Evolutionary conservation across 169 alveolate genomes (phyloP), one percentile per base, ranked within the genome.

Genomic region (Plasmodium knowlesi): DNA sequence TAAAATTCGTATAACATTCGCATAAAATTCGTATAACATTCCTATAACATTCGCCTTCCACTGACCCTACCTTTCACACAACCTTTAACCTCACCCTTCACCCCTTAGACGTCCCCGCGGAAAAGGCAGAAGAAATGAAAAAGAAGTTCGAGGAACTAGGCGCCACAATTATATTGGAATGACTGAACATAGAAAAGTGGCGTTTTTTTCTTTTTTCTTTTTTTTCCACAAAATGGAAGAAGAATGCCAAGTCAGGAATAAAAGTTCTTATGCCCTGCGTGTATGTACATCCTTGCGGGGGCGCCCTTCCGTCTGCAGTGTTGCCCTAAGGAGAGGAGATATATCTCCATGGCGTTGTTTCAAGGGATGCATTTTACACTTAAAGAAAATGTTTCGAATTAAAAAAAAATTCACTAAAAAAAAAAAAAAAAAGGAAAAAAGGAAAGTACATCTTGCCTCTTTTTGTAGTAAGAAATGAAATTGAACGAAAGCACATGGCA

Each of bases 61-160:
- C n/a, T n/a, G n/a, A n/a, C n/a, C n/a, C n/a, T n/a, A n/a, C n/a
- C n/a, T n/a, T n/a, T n/a, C n/a, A n/a, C n/a, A n/a, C n/a, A n/a
- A n/a, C n/a, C n/a, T n/a, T n/a, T n/a, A n/a, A n/a, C 12, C 41
- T 34, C 41, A 1, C 41, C 41, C 41, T 34, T 34, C 3, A 1
- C 32, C 70, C 22, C 41, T 46, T 54, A 96, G 98, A 82, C 34
- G 95, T 96, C 54, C 95, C 96, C n/a, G 82, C 88, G 3, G 98
- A 95, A 67, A 97, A 97, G 57, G 98, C 97, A 8, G 98, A 96
- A 43, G 97, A 95, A 95, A 72, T 97, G 67, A 96, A 95, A 84
- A 92, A 92, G 79, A 95, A 83, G 46, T 93, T 97, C 73, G 97
- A 96, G 50, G 97, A 96, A 16, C 95, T 97, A 3, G 98, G 98